Evolutionary conservation across 129 eudicot species (phyloP), one percentile per base, ranked within the genome.

Genomic region (Tanacetum coccineum): DNA sequence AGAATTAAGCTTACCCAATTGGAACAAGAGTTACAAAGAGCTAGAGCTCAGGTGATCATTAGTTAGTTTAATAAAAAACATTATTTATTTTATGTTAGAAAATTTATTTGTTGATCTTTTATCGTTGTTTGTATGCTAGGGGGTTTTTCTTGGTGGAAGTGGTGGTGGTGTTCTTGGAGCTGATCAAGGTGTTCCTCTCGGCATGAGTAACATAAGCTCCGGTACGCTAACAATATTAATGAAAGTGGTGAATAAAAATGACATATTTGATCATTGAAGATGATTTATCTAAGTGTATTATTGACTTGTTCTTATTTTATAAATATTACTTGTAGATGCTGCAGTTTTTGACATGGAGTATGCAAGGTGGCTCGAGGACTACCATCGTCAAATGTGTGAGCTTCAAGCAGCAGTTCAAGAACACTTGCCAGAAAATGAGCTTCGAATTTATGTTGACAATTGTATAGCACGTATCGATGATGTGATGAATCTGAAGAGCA

Each of bases 341-440:
- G 93, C 96, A 11, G 82, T 94, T 44, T 94, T 94, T 30, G 99
- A 94, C 72, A 80, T 89, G 88, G 99, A 94, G 81, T 94, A 94
- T 26, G 83, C 79, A 11, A 77, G 97, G 72, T 94, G 99, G 99
- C 78, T 89, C 3, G 99, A 89, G 67, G 99, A 94, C 42, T 96
- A 94, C 78, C 96, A 87, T 66, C 80, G 97, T 14, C 79, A 89
- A 55, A 94, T 80, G 86, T 84, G 86, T 50, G 99, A 84, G 82
- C 97, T 94, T 30, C 81, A 96, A 26, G 88, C 83, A 14, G 99
- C 96, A 0, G 81, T 89, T 51, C 95, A 94, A 59, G 97, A 94
- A 51, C 97, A 94, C 67, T 45, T 94, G 71, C 87, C 95, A 50
- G 99, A 94, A 73, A 85, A 87, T 18, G 97, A 94, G 80, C 95